Base-by-base conservation (phyloP, 2,329 filamentous ascomycete genomes). In the Botrytis galanthina region DNA sequence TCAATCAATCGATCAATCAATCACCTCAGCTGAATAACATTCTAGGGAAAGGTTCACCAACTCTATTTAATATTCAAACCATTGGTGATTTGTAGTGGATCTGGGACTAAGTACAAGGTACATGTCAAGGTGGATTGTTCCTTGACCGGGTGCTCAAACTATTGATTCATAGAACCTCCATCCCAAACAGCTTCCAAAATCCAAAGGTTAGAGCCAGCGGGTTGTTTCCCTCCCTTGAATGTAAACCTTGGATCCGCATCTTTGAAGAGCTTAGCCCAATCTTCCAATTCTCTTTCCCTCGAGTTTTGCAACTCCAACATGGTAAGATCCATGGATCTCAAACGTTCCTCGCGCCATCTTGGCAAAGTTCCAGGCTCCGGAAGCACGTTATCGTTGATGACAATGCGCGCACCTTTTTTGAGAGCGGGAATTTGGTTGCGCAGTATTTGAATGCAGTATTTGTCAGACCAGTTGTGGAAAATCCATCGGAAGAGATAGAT, bases 401-500 rank as follows among this genome's bases (percentile, higher is more conserved):
- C 32, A 57, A 87, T 78, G 48, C 81, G 76, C 26, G 82, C 79
- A 54, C 85, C 80, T 16, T 82, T 78, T 75, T 84, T 81, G 73
- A 86, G 74, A 42, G 84, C 81, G 0, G 84, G 83, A 0, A 83
- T 75, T 32, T 86, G 75, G 18, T 78, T 81, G 44, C 78, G 79
- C 10, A 82, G 77, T 60, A 85, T 84, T 51, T 76, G 75, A 26
- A 81, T 75, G 1, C 77, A 78, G 66, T 83, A 80, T n/a, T 81
- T 80, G 39, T 86, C 83, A 0, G 84, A 82, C 83, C 84, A 86
- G 78, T 86, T 84, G 76, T 87, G 85, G 44, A 87, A 78, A 68
- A 87, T 84, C 78, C 81, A 81, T 29, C 84, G 83, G 71, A 87
- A 79, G 71, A 86, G 80, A 78, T 85, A 86, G 20, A 85, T 80